A percentile compares a stretch with the other conserved stretches of the same genome.
Evolutionary conservation across 257 asterid species (phyloP).

Genomic region (Prunella vulgaris): DNA sequence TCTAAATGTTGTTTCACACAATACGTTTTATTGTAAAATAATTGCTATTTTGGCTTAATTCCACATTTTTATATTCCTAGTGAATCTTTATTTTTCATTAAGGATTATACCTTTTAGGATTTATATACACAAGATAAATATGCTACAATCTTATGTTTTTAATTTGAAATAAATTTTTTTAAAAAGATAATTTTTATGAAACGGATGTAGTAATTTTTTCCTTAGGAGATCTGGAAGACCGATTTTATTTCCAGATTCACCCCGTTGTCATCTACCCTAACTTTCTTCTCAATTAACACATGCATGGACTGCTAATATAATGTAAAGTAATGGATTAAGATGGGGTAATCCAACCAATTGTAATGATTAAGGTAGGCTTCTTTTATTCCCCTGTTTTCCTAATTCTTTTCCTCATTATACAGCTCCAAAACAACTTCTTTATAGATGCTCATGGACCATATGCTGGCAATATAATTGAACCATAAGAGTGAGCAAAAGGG

Average conservation of each 20-base stretch:
- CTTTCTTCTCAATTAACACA: constrained; percentile 30
- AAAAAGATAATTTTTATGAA: too few relatives aligned
- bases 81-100: too few relatives aligned
- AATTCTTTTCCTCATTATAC: constrained; percentile 17
- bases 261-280: not conserved
- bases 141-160: too few relatives aligned
- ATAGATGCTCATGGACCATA: constrained; percentile 50
- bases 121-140: too few relatives aligned
- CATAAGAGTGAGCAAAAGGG: not conserved
- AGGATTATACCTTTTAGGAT: too few relatives aligned
- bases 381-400: constrained; percentile 25
- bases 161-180: too few relatives aligned
- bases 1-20: too few relatives aligned
- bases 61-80: too few relatives aligned
- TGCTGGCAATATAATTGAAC: constrained; percentile 22
- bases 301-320: constrained; percentile 30
- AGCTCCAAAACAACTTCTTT: constrained; percentile 43
- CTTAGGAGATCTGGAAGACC: not conserved
- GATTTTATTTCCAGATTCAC: not conserved
- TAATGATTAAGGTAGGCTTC: constrained; percentile 42
- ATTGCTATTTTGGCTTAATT: too few relatives aligned
- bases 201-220: not conserved
- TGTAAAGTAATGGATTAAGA: constrained; percentile 23
- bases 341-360: constrained; percentile 40
- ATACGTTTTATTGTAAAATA: too few relatives aligned